Evolutionary conservation across 208 protist species (phyloP).

Genomic region (Dictyostelium gargantuum): DNA sequence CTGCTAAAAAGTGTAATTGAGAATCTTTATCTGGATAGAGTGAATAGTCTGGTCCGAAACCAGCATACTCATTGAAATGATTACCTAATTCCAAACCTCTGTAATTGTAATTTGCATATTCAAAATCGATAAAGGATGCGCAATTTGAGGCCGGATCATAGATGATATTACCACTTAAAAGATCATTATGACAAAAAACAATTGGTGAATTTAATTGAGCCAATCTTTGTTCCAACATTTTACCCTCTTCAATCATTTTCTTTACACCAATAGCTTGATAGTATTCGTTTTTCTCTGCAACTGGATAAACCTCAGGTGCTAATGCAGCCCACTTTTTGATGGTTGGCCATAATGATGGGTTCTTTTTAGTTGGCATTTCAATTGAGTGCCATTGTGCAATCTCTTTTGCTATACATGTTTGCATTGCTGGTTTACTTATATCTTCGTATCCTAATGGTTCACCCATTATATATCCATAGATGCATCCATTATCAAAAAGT

Average conservation of each 20-base stretch:
- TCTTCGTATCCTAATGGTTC: conserved; percentile 4
- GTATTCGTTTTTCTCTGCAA: not conserved
- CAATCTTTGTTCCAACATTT: not conserved
- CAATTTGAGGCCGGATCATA: not conserved
- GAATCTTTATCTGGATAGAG: conserved; percentile 64
- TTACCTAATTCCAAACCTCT: conserved; percentile 77
- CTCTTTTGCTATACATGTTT: conserved; percentile 1
- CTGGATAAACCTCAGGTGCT: not conserved
- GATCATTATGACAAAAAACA: conserved; percentile 78
- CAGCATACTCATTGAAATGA: conserved; percentile 77
- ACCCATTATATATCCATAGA: conserved; percentile 64
- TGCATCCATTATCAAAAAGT: conserved; percentile 65
- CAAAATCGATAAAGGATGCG: conserved; percentile 79
- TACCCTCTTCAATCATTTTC: conserved; percentile 43
- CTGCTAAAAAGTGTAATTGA: conserved; percentile 62
- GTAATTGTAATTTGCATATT: conserved; percentile 77
- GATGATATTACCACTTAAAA: conserved; percentile 76
- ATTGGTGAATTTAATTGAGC: conserved; percentile 39
- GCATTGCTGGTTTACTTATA: not conserved
- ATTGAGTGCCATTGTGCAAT: conserved; percentile 55
- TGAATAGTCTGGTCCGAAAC: conserved; percentile 76
- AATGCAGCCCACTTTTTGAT: conserved; percentile 56
- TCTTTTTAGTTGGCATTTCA: conserved; percentile 34
- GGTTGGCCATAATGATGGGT: conserved; percentile 32
- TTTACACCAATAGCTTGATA: not conserved